A percentile compares a stretch with the other conserved stretches of the same genome.
These are phyloP conservation scores for Psilocybe cyanescens DNA, from an alignment of 768 basidiomycete species.

Conservation along the genomic window DNA sequence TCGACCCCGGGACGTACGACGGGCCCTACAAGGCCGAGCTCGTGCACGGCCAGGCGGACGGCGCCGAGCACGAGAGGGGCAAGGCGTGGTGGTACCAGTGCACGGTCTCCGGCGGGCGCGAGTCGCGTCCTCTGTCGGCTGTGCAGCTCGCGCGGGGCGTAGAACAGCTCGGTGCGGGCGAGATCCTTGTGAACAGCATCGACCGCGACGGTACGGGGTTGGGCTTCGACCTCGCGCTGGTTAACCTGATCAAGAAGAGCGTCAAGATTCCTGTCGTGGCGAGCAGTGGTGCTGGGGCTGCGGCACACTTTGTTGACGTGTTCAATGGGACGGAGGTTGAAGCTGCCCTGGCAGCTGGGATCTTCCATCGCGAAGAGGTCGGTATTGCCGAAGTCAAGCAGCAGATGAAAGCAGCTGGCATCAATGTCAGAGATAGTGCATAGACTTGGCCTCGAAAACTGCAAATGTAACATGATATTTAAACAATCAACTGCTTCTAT, in stretches of 20 bases:
- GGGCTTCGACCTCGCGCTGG: conserved; percentile 88
- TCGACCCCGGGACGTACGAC: conserved; percentile 65
- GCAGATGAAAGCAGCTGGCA: conserved; percentile 44
- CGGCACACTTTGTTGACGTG: conserved; percentile 85
- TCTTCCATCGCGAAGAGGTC: conserved; percentile 94
- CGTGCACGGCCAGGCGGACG: conserved; percentile 48
- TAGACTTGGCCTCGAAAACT: neutral
- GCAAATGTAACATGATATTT: no score
- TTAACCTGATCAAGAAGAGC: conserved; percentile 71
- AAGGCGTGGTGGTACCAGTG: conserved; percentile 99
- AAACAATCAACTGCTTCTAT: no score
- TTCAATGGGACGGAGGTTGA: conserved; percentile 82
- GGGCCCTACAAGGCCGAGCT: conserved; percentile 73
- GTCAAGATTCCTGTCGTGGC: conserved; percentile 94
- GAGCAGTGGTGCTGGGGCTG: conserved; percentile 88
- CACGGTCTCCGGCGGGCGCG: conserved; percentile 93
- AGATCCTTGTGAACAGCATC: conserved; percentile 94
- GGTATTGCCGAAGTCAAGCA: conserved; percentile 81
- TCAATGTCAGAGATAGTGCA: conserved; percentile 46
- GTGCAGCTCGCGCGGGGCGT: conserved; percentile 91
- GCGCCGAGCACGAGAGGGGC: conserved; percentile 56
- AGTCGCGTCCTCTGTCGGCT: conserved; percentile 80
- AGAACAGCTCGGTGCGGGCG: conserved; percentile 92
- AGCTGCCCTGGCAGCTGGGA: conserved; percentile 94
- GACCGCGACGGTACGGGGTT: conserved; percentile 93